Percentiles rank a stretch among this genome's conserved stretches.
Conservation (phyloP, 2,329 filamentous ascomycete species). For the Pseudogymnoascus sp. region DNA sequence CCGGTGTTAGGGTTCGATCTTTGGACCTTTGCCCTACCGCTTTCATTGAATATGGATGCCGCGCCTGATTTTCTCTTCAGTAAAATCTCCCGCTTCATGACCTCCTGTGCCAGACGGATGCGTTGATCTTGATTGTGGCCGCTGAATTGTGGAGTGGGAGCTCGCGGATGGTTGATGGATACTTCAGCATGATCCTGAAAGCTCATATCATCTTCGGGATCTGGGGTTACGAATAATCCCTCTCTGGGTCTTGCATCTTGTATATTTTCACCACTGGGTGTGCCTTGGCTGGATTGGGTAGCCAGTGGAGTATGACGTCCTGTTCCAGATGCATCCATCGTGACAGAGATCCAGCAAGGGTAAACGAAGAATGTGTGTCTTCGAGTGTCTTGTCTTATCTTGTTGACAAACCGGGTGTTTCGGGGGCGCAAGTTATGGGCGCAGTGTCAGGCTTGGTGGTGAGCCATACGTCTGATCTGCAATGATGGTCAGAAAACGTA, state of each 20-base stretch:
- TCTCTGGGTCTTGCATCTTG: not conserved
- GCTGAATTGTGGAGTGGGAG: not conserved
- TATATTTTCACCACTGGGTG: not conserved
- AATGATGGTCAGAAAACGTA: not conserved
- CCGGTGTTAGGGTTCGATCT: not conserved
- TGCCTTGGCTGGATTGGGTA: not conserved
- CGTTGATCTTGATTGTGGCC: not conserved
- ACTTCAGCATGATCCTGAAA: not conserved
- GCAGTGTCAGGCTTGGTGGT: not conserved
- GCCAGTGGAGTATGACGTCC: not conserved
- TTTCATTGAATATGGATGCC: not conserved
- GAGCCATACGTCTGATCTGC: not conserved
- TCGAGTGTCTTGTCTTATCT: not conserved
- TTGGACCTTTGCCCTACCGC: not conserved
- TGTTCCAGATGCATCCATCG: not conserved
- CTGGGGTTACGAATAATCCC: not conserved
- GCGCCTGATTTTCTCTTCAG: not conserved
- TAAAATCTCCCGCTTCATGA: not conserved
- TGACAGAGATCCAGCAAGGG: not conserved
- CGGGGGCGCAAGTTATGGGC: not conserved
- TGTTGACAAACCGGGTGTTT: not conserved
- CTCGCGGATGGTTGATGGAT: not conserved
- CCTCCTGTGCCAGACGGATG: not conserved
- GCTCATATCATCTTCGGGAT: not conserved
- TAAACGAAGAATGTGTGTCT: not conserved